A percentile compares a stretch with the other conserved stretches of the same genome.
These are phyloP conservation scores for Pichia manshurica DNA, from an alignment of 805 yeast genomes.

Conservation along the genomic window DNA sequence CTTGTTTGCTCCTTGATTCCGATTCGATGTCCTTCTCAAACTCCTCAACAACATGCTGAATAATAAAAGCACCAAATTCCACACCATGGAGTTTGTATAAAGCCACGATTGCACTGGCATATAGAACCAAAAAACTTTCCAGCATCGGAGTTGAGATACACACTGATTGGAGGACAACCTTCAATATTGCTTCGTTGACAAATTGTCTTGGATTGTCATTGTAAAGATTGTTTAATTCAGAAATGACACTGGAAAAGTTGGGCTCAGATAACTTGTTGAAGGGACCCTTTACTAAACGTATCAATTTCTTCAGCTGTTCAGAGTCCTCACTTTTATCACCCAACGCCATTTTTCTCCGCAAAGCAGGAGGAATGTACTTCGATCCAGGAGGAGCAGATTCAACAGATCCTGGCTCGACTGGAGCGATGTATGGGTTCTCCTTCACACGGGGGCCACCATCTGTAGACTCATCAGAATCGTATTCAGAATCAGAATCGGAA, in stretches of 20 bases:
- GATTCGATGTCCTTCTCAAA: slow-evolving; percentile 42
- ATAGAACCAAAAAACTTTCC: slow-evolving; percentile 73
- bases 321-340: slow-evolving; percentile 30
- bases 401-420: slow-evolving; percentile 29
- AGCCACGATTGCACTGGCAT: slow-evolving; percentile 72
- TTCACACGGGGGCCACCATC: slow-evolving; percentile 30
- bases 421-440: slow-evolving; percentile 77
- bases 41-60: slow-evolving; percentile 73
- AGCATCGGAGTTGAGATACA: slow-evolving; percentile 57
- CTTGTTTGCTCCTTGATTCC: slow-evolving; percentile 26
- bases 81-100: slow-evolving; percentile 75
- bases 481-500: slow-evolving; percentile 20
- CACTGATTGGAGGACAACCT: slow-evolving; percentile 59
- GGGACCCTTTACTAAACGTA: slow-evolving; percentile 69
- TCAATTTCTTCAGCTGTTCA: slow-evolving; percentile 45
- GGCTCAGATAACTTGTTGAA: slow-evolving; percentile 87
- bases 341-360: slow-evolving; percentile 49
- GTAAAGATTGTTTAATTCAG: slow-evolving; percentile 61
- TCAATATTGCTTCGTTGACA: slow-evolving; percentile 67
- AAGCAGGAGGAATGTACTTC: slow-evolving; percentile 82
- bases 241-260: slow-evolving; percentile 63
- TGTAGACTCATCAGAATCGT: slow-evolving; percentile 23
- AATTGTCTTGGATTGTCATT: slow-evolving; percentile 65
- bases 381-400: slow-evolving; percentile 25
- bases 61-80: slow-evolving; percentile 82